Percentiles rank a stretch among this genome's conserved stretches.
phyloP scores from a whole-genome alignment of 2,329 filamentous ascomycete genomes.

The Clarireedia hainanense region DNA sequence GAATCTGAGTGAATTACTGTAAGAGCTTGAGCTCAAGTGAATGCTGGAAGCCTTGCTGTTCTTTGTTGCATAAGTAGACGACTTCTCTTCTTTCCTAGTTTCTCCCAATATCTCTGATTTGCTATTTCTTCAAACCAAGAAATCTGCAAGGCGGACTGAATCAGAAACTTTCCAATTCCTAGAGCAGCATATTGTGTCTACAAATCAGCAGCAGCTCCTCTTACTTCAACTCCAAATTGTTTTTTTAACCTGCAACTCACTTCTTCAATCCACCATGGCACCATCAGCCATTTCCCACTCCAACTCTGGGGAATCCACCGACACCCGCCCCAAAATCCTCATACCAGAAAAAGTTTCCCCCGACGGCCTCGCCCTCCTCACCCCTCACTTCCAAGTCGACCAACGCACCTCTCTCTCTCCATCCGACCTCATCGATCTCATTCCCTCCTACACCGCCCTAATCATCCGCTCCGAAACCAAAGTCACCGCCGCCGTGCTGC shows the following conservation, averaged over 20 bases:
- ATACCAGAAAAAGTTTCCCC: constrained; percentile 74
- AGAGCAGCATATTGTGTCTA: not conserved
- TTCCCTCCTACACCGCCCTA: constrained; percentile 65
- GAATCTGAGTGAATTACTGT: not conserved
- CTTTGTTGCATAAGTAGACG: not conserved
- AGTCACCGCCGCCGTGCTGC: constrained; percentile 61
- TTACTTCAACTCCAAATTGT: not conserved
- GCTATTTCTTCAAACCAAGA: not conserved
- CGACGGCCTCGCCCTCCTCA: constrained; percentile 66
- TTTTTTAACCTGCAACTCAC: not conserved
- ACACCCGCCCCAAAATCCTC: constrained; percentile 41
- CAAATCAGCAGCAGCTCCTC: not conserved
- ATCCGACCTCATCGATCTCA: constrained; percentile 56
- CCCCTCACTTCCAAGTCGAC: constrained; percentile 61
- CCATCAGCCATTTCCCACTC: constrained; percentile 17
- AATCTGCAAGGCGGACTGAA: not conserved
- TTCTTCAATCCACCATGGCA: constrained; percentile 14
- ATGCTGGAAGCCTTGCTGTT: not conserved
- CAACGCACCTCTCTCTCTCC: constrained; percentile 54
- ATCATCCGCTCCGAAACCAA: constrained; percentile 78
- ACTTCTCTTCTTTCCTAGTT: not conserved
- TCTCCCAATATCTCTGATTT: not conserved
- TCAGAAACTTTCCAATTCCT: not conserved
- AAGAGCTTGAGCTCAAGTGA: not conserved
- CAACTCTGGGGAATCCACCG: not conserved